phyloP scores from a whole-genome alignment of 2,329 filamentous ascomycete species.

The Lizonia empirigonia region DNA sequence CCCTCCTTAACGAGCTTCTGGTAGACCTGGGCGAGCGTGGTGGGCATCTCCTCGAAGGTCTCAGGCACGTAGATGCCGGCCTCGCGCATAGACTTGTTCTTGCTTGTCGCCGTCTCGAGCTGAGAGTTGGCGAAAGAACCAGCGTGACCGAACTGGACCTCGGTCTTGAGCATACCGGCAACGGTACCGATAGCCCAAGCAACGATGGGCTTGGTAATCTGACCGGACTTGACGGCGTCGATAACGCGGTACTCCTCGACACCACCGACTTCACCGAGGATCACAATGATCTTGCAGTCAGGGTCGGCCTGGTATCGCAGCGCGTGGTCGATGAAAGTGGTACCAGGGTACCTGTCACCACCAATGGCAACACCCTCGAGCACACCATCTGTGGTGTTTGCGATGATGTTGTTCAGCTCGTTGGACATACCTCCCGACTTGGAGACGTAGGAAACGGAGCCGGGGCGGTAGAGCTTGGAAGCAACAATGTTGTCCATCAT shows the following conservation, averaged over 20 bases:
- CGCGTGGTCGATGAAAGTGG: constrained; percentile 98
- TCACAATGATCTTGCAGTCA: constrained; percentile 93
- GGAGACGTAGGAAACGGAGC: constrained; percentile 98
- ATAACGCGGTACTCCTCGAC: constrained; percentile 99
- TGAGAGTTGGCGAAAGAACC: constrained; percentile 99
- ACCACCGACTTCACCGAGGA: constrained; percentile 98
- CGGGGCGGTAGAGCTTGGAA: constrained; percentile 99
- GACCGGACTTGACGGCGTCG: constrained; percentile 91
- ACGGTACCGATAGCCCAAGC: constrained; percentile 99
- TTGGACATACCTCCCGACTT: constrained; percentile 99
- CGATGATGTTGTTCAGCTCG: constrained; percentile 99
- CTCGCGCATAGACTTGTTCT: constrained; percentile 97
- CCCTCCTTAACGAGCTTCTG: constrained; percentile 84
- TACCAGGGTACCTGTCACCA: constrained; percentile 98
- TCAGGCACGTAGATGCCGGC: constrained; percentile 93
- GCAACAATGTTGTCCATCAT: constrained; percentile 99
- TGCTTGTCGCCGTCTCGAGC: constrained; percentile 92
- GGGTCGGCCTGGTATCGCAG: constrained; percentile 96
- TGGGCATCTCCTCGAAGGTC: constrained; percentile 94
- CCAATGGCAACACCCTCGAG: constrained; percentile 99
- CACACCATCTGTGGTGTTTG: constrained; percentile 95
- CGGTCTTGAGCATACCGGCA: constrained; percentile 99
- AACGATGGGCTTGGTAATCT: constrained; percentile 97
- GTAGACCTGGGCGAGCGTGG: constrained; percentile 79
- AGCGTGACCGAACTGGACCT: constrained; percentile 99